Conservation (phyloP, 1,139 yeast species). For the Scheffersomyces segobiensis region DNA sequence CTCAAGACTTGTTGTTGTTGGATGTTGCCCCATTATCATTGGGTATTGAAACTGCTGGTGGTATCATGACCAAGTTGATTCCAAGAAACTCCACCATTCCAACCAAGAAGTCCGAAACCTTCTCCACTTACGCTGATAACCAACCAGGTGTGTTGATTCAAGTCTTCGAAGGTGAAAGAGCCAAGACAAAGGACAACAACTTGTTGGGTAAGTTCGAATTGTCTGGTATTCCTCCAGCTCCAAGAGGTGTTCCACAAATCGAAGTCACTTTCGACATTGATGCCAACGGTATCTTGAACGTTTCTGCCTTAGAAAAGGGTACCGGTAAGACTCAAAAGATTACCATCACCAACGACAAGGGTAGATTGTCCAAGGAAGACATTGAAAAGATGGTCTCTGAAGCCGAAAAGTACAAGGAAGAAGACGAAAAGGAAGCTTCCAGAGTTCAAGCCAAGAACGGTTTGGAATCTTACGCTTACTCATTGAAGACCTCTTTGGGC, state of each 20-base stretch:
- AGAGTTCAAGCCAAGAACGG: constrained; percentile 73
- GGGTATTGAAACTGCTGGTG: constrained; percentile 97
- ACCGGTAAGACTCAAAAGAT: constrained; percentile 69
- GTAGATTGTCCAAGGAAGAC: constrained; percentile 54
- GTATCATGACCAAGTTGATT: constrained; percentile 95
- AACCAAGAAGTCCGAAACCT: constrained; percentile 93
- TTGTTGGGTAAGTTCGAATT: constrained; percentile 93
- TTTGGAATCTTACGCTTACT: constrained; percentile 89
- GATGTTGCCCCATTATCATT: constrained; percentile 93
- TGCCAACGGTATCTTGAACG: constrained; percentile 94
- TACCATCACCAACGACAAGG: constrained; percentile 52
- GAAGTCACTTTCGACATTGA: constrained; percentile 94
- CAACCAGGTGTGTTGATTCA: constrained; percentile 96
- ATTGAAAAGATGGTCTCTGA: constrained; percentile 53
- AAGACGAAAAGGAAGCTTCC: constrained; percentile 48
- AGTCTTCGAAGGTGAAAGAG: constrained; percentile 97
- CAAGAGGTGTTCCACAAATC: constrained; percentile 97
- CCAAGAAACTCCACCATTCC: constrained; percentile 97
- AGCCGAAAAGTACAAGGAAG: constrained; percentile 53
- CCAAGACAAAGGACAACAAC: constrained; percentile 93
- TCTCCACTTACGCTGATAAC: constrained; percentile 96
- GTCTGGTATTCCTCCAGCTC: constrained; percentile 96
- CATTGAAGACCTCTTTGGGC: constrained; percentile 77
- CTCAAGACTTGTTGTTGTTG: constrained; percentile 81
- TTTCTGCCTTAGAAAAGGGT: constrained; percentile 92